Base-by-base conservation (phyloP, 306 rosid genomes). In the Quercus aquifolioides region DNA sequence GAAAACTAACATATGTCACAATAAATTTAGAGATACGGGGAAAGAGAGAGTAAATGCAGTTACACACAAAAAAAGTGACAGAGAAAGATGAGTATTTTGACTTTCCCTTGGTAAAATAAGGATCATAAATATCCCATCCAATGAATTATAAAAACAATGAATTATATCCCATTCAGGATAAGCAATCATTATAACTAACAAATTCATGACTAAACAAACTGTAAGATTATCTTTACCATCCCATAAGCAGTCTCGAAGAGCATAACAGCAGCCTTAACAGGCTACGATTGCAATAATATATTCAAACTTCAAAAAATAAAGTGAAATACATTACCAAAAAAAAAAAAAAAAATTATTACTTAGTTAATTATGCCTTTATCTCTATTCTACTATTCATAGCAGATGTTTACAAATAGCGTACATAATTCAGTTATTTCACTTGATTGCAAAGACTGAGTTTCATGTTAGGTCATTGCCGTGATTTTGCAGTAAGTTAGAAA, bases 1-100 rank as follows among this genome's bases (percentile, higher is more conserved):
- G 21, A 74, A 73, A 82, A 75, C 26, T 56, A 71, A 76, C 68
- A 65, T 74, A 55, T 52, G 49, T 69, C 79, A 79, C 51, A 20
- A 75, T 76, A 77, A 62, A 80, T 60, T 71, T 69, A 12, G 74
- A 55, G 58, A 35, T 70, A 69, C 46, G 70, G 54, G 20, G 74
- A 12, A 55, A 21, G 73, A 52, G 52, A 83, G 38, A 80, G 82
- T 58, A n/a, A 9, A 21, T 25, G 64, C 64, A 58, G 28, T 58
- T 21, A 20, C 14, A 58, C 4, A 58, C 21, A 58, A 8, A 23
- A 5, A 58, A 3, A 58, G 7, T n/a, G 23, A n/a, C 28, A 21
- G 7, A 58, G 11, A 8, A 12, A 21, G 23, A 58, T 9, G 9
- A n/a, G 25, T 9, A 58, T 58, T 12, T 49, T 13, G 54, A 62